These are phyloP conservation scores for Coemansia javaensis DNA, from an alignment of 192 early-diverging fungal genomes.

Conservation along the genomic window DNA sequence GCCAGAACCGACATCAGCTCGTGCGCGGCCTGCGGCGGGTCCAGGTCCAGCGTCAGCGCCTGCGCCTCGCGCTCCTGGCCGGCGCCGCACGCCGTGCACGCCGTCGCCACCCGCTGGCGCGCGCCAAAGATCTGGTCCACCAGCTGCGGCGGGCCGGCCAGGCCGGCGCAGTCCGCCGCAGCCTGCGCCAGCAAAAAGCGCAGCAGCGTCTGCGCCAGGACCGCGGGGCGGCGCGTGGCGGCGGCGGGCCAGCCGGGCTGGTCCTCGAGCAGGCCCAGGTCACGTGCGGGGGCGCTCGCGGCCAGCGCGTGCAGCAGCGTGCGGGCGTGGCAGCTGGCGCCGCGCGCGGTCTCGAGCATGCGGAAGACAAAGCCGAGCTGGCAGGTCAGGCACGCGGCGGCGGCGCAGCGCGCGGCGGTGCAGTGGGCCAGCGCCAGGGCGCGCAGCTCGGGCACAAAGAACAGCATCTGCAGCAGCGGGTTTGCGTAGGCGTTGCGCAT, in stretches of 20 bases:
- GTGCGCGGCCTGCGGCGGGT: conserved; percentile 56
- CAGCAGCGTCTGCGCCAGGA: conserved; percentile 80
- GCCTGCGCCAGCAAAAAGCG: conserved; percentile 93
- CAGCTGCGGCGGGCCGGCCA: conserved; percentile 8
- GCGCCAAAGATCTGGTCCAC: conserved; percentile 36
- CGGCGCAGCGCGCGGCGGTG: conserved; percentile 56
- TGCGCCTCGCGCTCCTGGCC: conserved; percentile 58
- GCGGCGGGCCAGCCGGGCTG: conserved; percentile 58
- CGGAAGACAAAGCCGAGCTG: conserved; percentile 91
- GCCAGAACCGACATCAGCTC: conserved; percentile 37
- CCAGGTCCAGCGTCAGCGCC: conserved; percentile 82
- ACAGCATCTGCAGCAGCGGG: conserved; percentile 81
- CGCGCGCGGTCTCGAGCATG: conserved; percentile 85
- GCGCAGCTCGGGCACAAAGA: conserved; percentile 62
- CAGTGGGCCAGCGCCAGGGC: conserved; percentile 72
- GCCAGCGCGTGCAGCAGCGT: conserved; percentile 84
- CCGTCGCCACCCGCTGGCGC: conserved; percentile 16
- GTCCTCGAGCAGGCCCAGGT: conserved; percentile 82
- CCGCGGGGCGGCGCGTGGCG: conserved; percentile 52
- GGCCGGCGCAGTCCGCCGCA: conserved; percentile 59
- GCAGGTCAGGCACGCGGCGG: conserved; percentile 80
- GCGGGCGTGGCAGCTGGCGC: conserved; percentile 91
- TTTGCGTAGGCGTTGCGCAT: conserved; percentile 89
- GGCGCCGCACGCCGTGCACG: conserved; percentile 66
- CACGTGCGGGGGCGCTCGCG: conserved; percentile 77